Conservation (phyloP, 2,329 filamentous ascomycete genomes). For the Chrysoporthe puriensis region DNA sequence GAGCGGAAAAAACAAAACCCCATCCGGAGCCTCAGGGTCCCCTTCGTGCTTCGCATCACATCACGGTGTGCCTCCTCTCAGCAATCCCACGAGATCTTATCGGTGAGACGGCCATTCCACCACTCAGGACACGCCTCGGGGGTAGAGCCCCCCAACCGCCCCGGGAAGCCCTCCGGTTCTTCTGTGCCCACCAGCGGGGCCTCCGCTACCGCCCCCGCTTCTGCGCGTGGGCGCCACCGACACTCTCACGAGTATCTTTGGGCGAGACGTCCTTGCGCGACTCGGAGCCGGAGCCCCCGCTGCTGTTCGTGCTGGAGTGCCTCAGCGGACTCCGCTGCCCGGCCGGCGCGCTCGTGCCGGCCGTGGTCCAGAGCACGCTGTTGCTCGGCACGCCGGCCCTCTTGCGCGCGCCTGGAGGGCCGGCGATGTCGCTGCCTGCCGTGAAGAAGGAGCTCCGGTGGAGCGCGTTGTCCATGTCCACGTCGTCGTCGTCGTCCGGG, state of each 20-base stretch:
- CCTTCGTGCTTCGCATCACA: not conserved
- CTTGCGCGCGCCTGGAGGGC: conserved; percentile 2
- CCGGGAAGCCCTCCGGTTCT: not conserved
- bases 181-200: not conserved
- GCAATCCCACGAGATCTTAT: not conserved
- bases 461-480: conserved; percentile 20
- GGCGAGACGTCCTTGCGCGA: conserved; percentile 3
- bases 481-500: conserved; percentile 42
- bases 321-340: conserved; percentile 14
- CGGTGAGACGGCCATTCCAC: not conserved
- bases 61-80: not conserved
- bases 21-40: not conserved
- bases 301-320: not conserved
- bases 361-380: conserved; percentile 16
- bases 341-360: conserved; percentile 4
- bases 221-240: not conserved
- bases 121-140: not conserved
- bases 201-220: not conserved
- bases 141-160: not conserved
- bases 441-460: conserved; percentile 20
- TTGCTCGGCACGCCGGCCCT: conserved; percentile 14
- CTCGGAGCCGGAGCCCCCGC: not conserved
- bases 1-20: not conserved
- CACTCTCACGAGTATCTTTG: not conserved
- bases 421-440: conserved; percentile 4